phyloP scores from a whole-genome alignment of 768 basidiomycete species.

The Mycena belliarum region DNA sequence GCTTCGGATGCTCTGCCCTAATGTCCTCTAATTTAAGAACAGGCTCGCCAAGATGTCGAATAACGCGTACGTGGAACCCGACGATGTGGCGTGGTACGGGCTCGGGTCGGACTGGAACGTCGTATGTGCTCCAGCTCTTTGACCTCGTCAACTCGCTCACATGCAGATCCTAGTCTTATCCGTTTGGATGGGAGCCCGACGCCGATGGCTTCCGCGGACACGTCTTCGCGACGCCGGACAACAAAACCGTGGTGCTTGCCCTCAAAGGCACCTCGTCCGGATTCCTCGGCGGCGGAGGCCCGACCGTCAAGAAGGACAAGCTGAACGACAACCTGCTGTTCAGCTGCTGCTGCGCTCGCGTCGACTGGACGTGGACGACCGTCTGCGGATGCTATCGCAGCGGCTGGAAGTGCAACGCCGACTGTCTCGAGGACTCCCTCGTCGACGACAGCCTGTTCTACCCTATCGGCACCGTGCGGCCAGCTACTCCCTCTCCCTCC shows the following conservation, averaged over 20 bases:
- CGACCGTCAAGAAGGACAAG: constrained; percentile 90
- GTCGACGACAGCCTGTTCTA: constrained; percentile 86
- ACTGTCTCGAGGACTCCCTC: constrained; percentile 76
- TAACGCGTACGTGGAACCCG: constrained; percentile 78
- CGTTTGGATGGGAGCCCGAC: constrained; percentile 91
- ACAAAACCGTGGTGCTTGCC: constrained; percentile 80
- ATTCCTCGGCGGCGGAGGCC: constrained; percentile 71
- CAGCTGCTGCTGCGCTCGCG: constrained; percentile 90
- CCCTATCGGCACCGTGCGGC: constrained; percentile 79
- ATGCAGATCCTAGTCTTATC: constrained; percentile 52
- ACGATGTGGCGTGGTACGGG: constrained; percentile 76
- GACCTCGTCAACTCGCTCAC: neutral
- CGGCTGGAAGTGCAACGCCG: constrained; percentile 78
- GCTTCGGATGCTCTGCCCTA: neutral
- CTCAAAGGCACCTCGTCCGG: constrained; percentile 94
- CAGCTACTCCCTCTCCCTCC: neutral
- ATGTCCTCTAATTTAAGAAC: neutral
- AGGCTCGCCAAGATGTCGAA: constrained; percentile 91
- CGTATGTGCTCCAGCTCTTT: constrained; percentile 31
- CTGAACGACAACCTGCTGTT: constrained; percentile 92
- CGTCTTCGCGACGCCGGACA: constrained; percentile 83
- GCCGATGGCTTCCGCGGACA: constrained; percentile 89
- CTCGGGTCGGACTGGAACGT: constrained; percentile 65
- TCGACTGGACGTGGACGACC: constrained; percentile 92
- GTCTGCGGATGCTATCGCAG: constrained; percentile 89